phyloP scores from a whole-genome alignment of 2,329 filamentous ascomycete genomes.

The Apiospora pterosperma region DNA sequence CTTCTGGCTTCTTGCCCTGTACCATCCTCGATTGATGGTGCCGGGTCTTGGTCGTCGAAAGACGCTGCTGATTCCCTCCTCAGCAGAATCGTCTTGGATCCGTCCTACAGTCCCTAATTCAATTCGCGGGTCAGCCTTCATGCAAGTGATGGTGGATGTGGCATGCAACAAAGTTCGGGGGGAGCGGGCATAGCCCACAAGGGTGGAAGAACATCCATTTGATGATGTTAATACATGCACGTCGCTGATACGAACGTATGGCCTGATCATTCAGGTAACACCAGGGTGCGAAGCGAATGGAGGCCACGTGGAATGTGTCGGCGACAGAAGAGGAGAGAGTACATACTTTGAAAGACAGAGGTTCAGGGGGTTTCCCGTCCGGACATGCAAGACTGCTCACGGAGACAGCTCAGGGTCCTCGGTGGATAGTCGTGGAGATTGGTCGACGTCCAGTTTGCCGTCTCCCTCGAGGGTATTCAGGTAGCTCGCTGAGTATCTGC shows the following conservation, averaged over 20 bases:
- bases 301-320: slow-evolving; percentile 3
- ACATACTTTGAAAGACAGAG: slow-evolving; percentile 5
- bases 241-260: neutral
- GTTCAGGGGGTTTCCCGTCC: slow-evolving; percentile 4
- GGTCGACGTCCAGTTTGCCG: slow-evolving; percentile 3
- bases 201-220: neutral
- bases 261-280: neutral
- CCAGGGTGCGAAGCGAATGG: neutral
- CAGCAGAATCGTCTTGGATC: neutral
- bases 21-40: slow-evolving; percentile 28
- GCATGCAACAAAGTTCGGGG: neutral
- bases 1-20: slow-evolving; percentile 28
- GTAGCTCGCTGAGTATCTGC: neutral
- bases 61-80: neutral
- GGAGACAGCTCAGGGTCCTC: neutral
- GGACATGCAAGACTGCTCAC: slow-evolving; percentile 2
- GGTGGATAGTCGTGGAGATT: neutral
- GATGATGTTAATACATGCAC: neutral
- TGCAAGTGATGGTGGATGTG: neutral
- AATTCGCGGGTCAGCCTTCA: neutral
- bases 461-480: neutral
- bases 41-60: slow-evolving; percentile 5
- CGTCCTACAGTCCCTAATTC: neutral
- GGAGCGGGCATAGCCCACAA: neutral
- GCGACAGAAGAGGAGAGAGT: neutral